Percentiles rank a stretch among this genome's conserved stretches.
Evolutionary conservation across 2,329 filamentous ascomycete genomes (phyloP).

Genomic region (Alternaria viburni): DNA sequence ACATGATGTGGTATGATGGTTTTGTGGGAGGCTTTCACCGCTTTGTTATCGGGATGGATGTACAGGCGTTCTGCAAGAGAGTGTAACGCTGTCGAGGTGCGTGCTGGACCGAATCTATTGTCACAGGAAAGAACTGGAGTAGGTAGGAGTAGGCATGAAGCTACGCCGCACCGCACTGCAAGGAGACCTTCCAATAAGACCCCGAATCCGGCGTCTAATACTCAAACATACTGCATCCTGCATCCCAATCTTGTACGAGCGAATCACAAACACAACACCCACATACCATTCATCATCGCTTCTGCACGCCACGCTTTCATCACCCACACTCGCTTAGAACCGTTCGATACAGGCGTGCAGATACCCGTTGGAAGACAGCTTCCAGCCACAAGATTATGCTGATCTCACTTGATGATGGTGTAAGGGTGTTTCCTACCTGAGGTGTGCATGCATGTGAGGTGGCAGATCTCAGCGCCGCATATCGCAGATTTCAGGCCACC

Average conservation of each 20-base stretch:
- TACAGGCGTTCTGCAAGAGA: neutral
- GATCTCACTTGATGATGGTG: neutral
- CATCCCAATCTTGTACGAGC: neutral
- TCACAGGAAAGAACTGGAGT: neutral
- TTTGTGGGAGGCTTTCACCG: neutral
- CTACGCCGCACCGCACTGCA: neutral
- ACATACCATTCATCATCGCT: neutral
- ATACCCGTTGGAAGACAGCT: neutral
- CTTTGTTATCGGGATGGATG: neutral
- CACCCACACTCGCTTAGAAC: neutral
- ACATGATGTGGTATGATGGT: neutral
- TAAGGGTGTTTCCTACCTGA: neutral
- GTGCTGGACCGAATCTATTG: fast-evolving
- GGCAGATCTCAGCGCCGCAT: neutral
- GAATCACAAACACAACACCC: neutral
- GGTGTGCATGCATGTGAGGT: neutral
- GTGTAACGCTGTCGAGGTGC: neutral
- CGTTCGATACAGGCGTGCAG: neutral
- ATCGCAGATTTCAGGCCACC: neutral
- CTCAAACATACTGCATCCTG: neutral
- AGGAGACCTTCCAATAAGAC: neutral
- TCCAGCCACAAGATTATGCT: neutral
- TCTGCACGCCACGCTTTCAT: neutral
- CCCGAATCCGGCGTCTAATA: neutral
- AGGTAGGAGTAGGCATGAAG: neutral